phyloP scores from a whole-genome alignment of 208 protist genomes.

The Trichomonas gallinae region DNA sequence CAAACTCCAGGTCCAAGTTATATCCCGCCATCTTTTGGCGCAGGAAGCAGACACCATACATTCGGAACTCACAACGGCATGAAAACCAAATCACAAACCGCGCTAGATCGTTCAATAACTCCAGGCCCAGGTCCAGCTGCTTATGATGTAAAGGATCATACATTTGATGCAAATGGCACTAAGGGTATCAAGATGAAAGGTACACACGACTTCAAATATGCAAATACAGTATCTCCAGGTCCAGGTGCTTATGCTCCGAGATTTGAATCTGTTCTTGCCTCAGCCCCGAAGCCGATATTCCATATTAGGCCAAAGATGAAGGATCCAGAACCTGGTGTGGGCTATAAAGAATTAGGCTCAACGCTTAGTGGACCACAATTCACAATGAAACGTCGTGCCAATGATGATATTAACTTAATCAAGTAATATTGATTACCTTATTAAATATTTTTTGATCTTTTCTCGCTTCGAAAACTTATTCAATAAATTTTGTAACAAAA shows the following conservation, averaged over 20 bases:
- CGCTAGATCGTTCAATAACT: background rate
- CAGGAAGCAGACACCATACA: background rate
- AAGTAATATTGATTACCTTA: background rate
- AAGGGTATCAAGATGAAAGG: background rate
- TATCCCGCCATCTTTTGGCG: background rate
- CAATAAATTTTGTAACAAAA: no score
- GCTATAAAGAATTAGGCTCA: background rate
- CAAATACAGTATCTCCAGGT: background rate
- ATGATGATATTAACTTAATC: slow-evolving; percentile 13
- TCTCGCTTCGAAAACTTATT: no score
- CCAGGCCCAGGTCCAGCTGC: background rate
- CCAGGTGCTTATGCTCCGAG: background rate
- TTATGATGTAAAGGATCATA: background rate
- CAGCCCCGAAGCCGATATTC: background rate
- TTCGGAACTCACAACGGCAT: background rate
- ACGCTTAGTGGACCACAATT: background rate
- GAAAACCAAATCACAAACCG: background rate
- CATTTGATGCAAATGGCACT: background rate
- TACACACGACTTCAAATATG: background rate
- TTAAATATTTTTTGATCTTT: no score
- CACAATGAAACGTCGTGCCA: background rate
- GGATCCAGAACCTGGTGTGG: background rate
- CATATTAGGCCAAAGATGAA: background rate
- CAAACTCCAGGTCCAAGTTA: background rate
- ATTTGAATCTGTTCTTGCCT: background rate